A percentile compares a stretch with the other conserved stretches of the same genome.
Conservation (phyloP, 331 rosid species). For the Cucumis variabilis region DNA sequence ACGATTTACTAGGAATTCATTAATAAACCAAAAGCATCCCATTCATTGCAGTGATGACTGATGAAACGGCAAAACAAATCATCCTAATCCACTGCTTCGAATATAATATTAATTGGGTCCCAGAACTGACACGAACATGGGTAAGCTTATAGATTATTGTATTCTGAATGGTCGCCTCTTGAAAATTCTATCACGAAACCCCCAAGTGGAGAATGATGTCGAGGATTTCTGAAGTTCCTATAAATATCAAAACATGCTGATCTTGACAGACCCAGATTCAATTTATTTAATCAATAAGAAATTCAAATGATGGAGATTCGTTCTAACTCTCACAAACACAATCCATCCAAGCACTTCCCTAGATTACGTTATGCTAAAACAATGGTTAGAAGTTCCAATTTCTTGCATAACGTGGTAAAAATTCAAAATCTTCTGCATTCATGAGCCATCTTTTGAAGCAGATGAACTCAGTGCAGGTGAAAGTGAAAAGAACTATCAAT, state of each 20-base stretch:
- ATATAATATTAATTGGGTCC: slow-evolving; percentile 10
- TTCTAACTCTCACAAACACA: background rate
- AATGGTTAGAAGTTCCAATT: background rate
- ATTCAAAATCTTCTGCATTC: background rate
- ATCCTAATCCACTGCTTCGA: slow-evolving; percentile 9
- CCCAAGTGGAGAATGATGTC: background rate
- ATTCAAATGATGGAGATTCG: background rate
- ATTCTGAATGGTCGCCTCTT: background rate
- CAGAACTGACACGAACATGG: slow-evolving; percentile 4
- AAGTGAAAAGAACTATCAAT: background rate
- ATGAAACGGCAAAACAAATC: slow-evolving; percentile 3
- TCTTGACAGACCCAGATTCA: background rate
- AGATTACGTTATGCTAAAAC: background rate
- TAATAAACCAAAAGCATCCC: background rate
- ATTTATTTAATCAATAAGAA: background rate
- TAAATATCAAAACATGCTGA: background rate
- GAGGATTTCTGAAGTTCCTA: background rate
- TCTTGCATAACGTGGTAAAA: background rate
- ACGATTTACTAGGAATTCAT: background rate
- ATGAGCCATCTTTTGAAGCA: background rate
- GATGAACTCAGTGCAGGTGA: background rate
- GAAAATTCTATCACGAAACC: background rate
- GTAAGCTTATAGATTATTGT: background rate
- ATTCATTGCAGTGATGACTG: background rate
- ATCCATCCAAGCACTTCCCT: slow-evolving; percentile 8